Evolutionary conservation across 192 early-diverging fungal species (phyloP).

Genomic region (Helicostylum pulchrum): DNA sequence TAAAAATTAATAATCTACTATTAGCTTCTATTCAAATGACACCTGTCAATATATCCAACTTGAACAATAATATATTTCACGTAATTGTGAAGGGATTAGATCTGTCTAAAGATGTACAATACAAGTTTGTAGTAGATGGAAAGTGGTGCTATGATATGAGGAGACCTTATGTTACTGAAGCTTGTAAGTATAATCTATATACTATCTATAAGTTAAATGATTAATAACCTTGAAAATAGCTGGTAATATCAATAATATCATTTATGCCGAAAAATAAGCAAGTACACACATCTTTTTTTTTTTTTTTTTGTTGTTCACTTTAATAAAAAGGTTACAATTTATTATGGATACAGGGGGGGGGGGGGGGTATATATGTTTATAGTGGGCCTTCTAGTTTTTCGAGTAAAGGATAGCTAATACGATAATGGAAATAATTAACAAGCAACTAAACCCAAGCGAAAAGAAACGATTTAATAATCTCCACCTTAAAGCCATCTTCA

Average conservation of each 20-base stretch:
- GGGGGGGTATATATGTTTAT: no score
- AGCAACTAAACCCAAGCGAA: slow-evolving; percentile 26
- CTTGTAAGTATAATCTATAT: neutral
- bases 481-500: slow-evolving; percentile 27
- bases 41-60: neutral
- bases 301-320: no score
- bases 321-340: no score
- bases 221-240: slow-evolving; percentile 14
- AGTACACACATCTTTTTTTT: no score
- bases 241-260: slow-evolving; percentile 30
- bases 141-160: slow-evolving; percentile 37
- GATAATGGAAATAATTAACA: slow-evolving; percentile 23
- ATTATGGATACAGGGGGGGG: no score
- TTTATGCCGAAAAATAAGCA: slow-evolving; percentile 14
- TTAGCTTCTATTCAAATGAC: slow-evolving; percentile 20
- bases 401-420: slow-evolving; percentile 18
- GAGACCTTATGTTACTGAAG: slow-evolving; percentile 26
- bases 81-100: slow-evolving; percentile 13
- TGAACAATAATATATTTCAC: slow-evolving; percentile 7
- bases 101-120: slow-evolving; percentile 24
- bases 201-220: neutral
- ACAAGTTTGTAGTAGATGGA: slow-evolving; percentile 44
- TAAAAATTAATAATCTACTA: neutral
- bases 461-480: slow-evolving; percentile 21
- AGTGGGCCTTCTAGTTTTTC: no score